Percentiles rank a stretch among this genome's conserved stretches.
These are phyloP conservation scores for Aspergillus japonicus DNA, from an alignment of 2,329 filamentous ascomycete genomes.

Conservation along the genomic window DNA sequence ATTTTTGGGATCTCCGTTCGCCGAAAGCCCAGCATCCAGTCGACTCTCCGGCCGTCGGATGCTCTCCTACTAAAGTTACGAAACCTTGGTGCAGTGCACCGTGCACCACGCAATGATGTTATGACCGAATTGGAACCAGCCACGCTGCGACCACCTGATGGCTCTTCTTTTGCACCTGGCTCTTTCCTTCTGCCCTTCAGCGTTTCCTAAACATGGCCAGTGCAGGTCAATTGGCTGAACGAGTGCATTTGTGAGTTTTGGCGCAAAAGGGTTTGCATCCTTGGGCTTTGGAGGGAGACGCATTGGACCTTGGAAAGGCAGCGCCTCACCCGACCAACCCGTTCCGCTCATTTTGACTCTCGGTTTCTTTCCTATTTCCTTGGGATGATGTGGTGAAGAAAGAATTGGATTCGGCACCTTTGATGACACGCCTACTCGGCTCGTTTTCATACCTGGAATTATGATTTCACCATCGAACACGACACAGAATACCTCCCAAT, in stretches of 20 bases:
- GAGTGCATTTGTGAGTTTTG: not conserved
- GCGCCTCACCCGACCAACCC: slow-evolving; percentile 9
- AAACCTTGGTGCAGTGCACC: not conserved
- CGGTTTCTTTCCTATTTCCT: not conserved
- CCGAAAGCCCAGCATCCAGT: slow-evolving; percentile 33
- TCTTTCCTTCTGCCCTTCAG: not conserved
- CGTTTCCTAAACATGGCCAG: not conserved
- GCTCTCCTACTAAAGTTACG: slow-evolving; percentile 40
- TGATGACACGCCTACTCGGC: slow-evolving; percentile 10
- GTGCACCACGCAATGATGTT: slow-evolving; percentile 12
- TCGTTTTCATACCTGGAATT: not conserved
- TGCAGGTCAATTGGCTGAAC: slow-evolving; percentile 4
- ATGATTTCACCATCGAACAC: not conserved
- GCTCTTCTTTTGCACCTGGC: not conserved
- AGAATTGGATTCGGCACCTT: slow-evolving; percentile 1
- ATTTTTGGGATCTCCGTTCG: slow-evolving; percentile 38
- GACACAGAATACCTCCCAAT: not conserved
- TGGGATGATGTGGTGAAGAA: slow-evolving; percentile 6
- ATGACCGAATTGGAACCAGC: slow-evolving; percentile 14
- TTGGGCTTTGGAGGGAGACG: slow-evolving; percentile 2
- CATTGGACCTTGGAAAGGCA: slow-evolving; percentile 6
- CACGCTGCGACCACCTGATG: not conserved
- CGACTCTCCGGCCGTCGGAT: slow-evolving; percentile 44
- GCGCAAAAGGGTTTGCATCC: slow-evolving; percentile 8
- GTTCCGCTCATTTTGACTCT: slow-evolving; percentile 18